A percentile compares a stretch with the other conserved stretches of the same genome.
Conservation (phyloP, 2,329 filamentous ascomycete genomes). For the Diplodia corticola region DNA sequence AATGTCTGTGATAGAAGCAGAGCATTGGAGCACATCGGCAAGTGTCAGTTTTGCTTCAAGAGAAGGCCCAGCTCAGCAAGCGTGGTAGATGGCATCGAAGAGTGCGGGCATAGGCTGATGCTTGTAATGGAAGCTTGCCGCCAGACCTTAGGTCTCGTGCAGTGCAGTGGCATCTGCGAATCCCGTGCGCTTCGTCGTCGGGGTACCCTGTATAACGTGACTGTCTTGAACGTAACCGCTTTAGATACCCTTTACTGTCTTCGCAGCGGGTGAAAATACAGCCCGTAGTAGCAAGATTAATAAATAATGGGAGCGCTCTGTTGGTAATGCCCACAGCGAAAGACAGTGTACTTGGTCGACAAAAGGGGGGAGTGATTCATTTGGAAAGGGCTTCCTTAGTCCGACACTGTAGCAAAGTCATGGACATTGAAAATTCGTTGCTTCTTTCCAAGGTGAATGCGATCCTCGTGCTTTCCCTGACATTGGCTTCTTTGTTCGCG, state of each 20-base stretch:
- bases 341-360: background rate
- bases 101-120: background rate
- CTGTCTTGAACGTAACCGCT: no score
- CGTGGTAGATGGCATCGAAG: background rate
- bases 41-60: background rate
- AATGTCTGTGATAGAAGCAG: background rate
- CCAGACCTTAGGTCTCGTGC: background rate
- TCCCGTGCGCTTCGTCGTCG: background rate
- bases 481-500: background rate
- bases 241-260: no score
- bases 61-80: background rate
- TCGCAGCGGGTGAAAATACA: background rate
- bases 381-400: background rate
- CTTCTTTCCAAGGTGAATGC: background rate
- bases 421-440: background rate
- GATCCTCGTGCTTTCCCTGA: background rate
- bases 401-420: background rate
- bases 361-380: background rate
- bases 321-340: background rate
- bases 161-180: background rate
- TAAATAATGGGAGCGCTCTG: background rate
- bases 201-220: background rate
- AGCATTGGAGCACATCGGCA: background rate
- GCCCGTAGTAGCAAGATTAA: background rate
- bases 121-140: no score